Conservation (phyloP, 352 stramenopile genomes). For the Globisporangium cylindrosporum region DNA sequence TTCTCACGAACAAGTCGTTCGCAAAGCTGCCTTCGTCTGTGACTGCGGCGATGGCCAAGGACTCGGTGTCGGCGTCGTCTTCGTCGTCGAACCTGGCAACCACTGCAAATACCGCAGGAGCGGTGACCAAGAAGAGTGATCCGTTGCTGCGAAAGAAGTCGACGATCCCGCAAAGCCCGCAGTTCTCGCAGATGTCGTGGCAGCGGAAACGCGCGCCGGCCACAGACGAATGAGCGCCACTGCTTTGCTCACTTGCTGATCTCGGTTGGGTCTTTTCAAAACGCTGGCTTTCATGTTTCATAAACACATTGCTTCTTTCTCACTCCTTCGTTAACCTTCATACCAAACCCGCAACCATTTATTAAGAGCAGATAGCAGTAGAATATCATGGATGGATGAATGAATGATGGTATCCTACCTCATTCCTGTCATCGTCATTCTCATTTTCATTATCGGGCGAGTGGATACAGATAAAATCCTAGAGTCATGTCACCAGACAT, state of each 20-base stretch:
- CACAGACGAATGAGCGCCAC: conserved; percentile 30
- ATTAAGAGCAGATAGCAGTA: neutral
- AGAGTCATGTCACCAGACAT: neutral
- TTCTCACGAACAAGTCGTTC: conserved; percentile 81
- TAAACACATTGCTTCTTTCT: conserved; percentile 1
- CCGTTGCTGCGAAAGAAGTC: conserved; percentile 32
- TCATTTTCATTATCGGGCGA: no score
- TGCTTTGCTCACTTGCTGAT: neutral
- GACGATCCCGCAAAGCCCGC: conserved; percentile 64
- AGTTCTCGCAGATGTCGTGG: conserved; percentile 85
- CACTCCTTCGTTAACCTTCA: neutral
- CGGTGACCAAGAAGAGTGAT: conserved; percentile 13
- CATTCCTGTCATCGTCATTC: no score
- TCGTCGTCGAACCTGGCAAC: conserved; percentile 7
- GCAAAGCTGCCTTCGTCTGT: conserved; percentile 74
- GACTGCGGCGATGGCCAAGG: conserved; percentile 46
- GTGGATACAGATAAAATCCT: no score
- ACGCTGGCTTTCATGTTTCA: neutral
- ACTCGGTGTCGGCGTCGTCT: neutral
- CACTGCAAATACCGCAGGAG: conserved; percentile 5
- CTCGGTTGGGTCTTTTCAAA: neutral
- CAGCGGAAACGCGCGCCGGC: conserved; percentile 51
- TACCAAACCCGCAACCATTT: neutral
- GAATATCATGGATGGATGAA: neutral
- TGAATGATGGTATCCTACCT: neutral